Conservation (phyloP, 306 rosid genomes). For the Sophora flavescens region DNA sequence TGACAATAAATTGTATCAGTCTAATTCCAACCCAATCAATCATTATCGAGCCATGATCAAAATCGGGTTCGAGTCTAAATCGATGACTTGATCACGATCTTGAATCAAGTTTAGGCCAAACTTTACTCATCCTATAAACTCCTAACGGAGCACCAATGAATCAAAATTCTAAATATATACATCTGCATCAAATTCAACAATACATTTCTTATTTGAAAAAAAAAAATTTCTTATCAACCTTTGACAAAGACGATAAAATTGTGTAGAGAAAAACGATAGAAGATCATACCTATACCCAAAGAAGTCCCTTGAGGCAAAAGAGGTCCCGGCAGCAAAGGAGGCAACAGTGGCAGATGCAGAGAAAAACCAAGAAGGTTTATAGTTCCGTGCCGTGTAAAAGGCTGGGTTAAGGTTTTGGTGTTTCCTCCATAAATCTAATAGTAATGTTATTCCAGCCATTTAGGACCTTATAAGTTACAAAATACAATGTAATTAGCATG, state of each 20-base stretch:
- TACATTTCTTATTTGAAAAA: neutral
- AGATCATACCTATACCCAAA: slow-evolving; percentile 74
- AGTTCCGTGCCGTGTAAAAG: slow-evolving; percentile 43
- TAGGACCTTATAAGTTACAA: slow-evolving; percentile 29
- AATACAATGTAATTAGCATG: slow-evolving; percentile 20
- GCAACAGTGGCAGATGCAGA: slow-evolving; percentile 77
- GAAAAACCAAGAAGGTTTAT: slow-evolving; percentile 67
- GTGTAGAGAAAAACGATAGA: neutral
- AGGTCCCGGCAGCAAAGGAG: slow-evolving; percentile 64
- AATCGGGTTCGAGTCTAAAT: too few relatives aligned
- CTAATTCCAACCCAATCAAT: too few relatives aligned
- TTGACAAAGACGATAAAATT: too few relatives aligned
- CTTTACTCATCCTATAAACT: too few relatives aligned
- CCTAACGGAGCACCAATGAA: neutral
- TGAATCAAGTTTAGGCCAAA: too few relatives aligned
- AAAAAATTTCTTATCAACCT: too few relatives aligned
- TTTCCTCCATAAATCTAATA: slow-evolving; percentile 78
- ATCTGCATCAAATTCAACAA: neutral
- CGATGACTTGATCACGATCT: too few relatives aligned
- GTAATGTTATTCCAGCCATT: slow-evolving; percentile 83
- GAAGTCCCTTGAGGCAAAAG: slow-evolving; percentile 65
- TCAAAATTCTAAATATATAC: neutral
- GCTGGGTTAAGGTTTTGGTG: slow-evolving; percentile 54
- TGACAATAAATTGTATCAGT: too few relatives aligned
- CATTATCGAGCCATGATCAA: too few relatives aligned